These are phyloP conservation scores for Elongisporangium senticosum DNA, from an alignment of 352 stramenopile species.

Conservation along the genomic window DNA sequence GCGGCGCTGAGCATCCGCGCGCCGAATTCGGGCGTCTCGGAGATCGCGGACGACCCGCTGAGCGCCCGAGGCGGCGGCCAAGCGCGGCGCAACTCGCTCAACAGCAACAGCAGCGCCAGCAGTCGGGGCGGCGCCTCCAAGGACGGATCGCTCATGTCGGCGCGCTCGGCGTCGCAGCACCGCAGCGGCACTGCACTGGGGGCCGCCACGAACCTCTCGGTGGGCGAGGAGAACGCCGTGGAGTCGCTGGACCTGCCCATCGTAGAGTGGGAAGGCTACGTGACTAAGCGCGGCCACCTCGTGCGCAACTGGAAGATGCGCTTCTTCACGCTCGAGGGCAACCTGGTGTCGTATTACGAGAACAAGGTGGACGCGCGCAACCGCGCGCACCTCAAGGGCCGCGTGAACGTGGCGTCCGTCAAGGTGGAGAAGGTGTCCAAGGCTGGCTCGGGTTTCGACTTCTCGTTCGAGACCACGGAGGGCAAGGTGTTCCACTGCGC, in stretches of 20 bases:
- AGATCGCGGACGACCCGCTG: constrained; percentile 4
- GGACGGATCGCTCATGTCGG: not conserved
- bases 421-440: constrained; percentile 75
- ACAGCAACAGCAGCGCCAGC: not conserved
- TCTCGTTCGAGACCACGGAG: constrained; percentile 80
- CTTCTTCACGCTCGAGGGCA: constrained; percentile 86
- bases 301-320: constrained; percentile 87
- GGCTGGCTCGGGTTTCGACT: constrained; percentile 77
- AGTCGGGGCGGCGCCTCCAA: constrained; percentile 10
- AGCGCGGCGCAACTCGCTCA: not conserved
- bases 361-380: constrained; percentile 87
- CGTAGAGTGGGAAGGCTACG: constrained; percentile 87
- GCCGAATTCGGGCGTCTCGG: not conserved
- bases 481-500: constrained; percentile 82
- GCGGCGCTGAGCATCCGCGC: not conserved
- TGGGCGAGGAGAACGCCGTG: constrained; percentile 47
- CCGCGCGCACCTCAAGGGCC: constrained; percentile 78
- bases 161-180: not conserved
- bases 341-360: constrained; percentile 86
- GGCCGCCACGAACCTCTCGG: not conserved
- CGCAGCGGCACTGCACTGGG: not conserved
- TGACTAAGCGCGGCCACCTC: constrained; percentile 85
- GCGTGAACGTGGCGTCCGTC: constrained; percentile 73
- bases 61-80: not conserved
- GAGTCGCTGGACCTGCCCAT: constrained; percentile 84